Base-by-base conservation (phyloP, 179 eudicot genomes). In the Camellia oleifera region DNA sequence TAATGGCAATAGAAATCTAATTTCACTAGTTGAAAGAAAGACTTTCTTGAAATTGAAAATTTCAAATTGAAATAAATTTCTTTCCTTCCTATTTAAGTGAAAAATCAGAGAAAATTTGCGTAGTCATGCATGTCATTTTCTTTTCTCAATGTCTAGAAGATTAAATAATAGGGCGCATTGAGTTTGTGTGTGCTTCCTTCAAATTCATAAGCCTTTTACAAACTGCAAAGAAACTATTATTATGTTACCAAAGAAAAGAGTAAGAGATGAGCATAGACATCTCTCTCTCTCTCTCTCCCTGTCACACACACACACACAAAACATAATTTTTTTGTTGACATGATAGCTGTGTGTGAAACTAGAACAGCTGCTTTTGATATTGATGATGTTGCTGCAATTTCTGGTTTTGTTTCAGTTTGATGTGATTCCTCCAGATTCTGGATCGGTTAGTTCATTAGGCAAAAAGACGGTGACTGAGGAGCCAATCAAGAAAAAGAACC, bases 361-460 rank as follows among this genome's bases (percentile, higher is more conserved):
- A 17, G 12, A 65, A 45, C 45, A 11, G 69, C 13, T 66, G 69
- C 69, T 66, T 66, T 10, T 66, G 69, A 3, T 32, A 32, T 32
- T 32, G 40, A 32, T 32, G 40, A 32, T 32, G 40, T 32, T 32
- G 40, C 40, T 32, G 40, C 40, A 32, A 64, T 75, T 58, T 75
- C 68, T 75, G 54, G 40, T 81, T 69, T 67, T 78, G 71, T 60
- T 87, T 75, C 92, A 97, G 99, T 97, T 80, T 82, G 99, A 97
- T 84, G 99, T 94, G 64, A 97, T 97, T 74, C 94, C 97, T 68
- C 94, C 96, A 0, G 99, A 94, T 23, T 89, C 93, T 15, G 93
- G 84, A 44, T 97, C 99, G 5, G 97, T 94, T 32, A 94, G 97
- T 81, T 97, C 99, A 42, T 85, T 87, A 5, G 98, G 98, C 48